Base-by-base conservation (phyloP, 352 stramenopile species). In the Phytophthora chlamydospora region DNA sequence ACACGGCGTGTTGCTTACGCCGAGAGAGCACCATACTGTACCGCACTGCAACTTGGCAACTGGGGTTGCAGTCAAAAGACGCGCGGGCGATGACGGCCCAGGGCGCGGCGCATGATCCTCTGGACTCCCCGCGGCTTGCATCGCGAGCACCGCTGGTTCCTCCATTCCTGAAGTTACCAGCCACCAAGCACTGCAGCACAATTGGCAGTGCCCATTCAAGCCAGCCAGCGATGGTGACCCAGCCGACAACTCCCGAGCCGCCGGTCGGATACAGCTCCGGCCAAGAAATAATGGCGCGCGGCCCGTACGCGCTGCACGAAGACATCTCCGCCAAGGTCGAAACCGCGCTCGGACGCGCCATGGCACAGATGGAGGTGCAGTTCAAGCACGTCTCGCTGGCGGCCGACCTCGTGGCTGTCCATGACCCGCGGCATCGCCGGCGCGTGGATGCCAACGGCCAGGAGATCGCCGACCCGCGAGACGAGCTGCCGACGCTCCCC, bases 311-410 rank as follows among this genome's bases (percentile, higher is more conserved):
- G 10, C 54, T 85, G 31, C 74, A 85, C 35, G 49, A 75, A 48
- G 58, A 81, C 43, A 48, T 83, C 19, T 71, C 66, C 10, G 27
- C 56, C 61, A 80, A 80, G 49, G 56, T 85, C 16, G 74, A 88
- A 49, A 62, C 40, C 3, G 61, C 76, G 6, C 54, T 83, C n/a
- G 78, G 78, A 40, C 63, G 66, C 11, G 61, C 59, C 16, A 76
- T 86, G 61, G 71, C 78, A 17, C 74, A 85, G 51, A 76, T 85
- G 64, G 77, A 84, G 46, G 68, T 88, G 39, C 74, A 66, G 29
- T 84, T 86, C 55, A 61, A 78, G 43, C 49, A 88, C 53, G 60
- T 88, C 17, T 78, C 74, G 21, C 58, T 85, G 39, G 55, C 71
- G n/a, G 78, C 76, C 12, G 70, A 88, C 39, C 45, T 84, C 44